Evolutionary conservation across 768 basidiomycete genomes (phyloP).

Genomic region (Lentinula sp.): DNA sequence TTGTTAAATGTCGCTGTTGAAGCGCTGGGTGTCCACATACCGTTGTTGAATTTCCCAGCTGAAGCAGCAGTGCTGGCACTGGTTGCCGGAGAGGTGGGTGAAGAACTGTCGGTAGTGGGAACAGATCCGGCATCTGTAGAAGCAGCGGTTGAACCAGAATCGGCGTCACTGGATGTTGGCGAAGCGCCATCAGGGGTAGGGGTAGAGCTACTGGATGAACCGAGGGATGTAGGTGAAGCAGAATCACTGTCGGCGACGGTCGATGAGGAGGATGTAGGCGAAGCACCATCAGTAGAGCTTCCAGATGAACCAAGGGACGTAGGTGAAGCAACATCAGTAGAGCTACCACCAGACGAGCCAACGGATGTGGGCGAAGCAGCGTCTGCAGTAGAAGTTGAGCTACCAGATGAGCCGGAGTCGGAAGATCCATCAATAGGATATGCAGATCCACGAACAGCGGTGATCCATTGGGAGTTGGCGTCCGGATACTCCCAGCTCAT

Average conservation of each 20-base stretch:
- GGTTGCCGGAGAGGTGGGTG: background rate
- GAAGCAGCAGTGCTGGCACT: background rate
- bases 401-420: background rate
- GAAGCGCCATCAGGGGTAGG: background rate
- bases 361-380: background rate
- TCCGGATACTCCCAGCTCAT: constrained; percentile 34
- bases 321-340: background rate
- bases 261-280: background rate
- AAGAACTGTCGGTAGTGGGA: background rate
- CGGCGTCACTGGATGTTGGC: background rate
- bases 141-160: background rate
- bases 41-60: background rate
- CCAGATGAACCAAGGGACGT: background rate
- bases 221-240: background rate
- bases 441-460: constrained; percentile 26
- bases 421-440: constrained; percentile 13
- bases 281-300: background rate
- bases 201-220: background rate
- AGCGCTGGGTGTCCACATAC: background rate
- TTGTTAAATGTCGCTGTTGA: background rate
- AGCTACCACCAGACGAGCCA: background rate
- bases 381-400: background rate
- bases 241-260: background rate
- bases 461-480: constrained; percentile 34
- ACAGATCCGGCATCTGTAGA: background rate